A percentile compares a stretch with the other conserved stretches of the same genome.
These are phyloP conservation scores for Sclerotinia subarctica DNA, from an alignment of 2,329 filamentous ascomycete species.

Conservation along the genomic window DNA sequence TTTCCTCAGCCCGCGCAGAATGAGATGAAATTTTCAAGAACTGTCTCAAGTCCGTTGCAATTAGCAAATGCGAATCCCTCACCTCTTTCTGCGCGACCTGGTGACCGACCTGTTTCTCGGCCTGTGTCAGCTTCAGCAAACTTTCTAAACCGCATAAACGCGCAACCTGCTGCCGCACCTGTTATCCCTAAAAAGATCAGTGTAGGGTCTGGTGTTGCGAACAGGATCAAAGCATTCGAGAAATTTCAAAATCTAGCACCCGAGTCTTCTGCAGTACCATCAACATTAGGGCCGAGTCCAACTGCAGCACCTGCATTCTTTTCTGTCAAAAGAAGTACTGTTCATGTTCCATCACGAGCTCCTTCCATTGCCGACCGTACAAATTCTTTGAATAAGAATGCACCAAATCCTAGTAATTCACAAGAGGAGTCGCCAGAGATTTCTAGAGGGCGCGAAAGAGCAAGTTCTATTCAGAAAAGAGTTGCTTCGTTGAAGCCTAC, in stretches of 20 bases:
- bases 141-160: conserved; percentile 54
- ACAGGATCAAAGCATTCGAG: conserved; percentile 89
- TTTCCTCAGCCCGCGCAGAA: conserved; percentile 43
- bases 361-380: conserved; percentile 41
- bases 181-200: conserved; percentile 68
- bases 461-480: conserved; percentile 34
- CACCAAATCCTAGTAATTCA: conserved; percentile 42
- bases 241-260: conserved; percentile 59
- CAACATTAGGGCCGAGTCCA: conserved; percentile 36
- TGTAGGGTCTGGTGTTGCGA: conserved; percentile 86
- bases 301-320: conserved; percentile 54
- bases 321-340: conserved; percentile 50
- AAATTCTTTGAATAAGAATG: conserved; percentile 38
- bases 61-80: conserved; percentile 40
- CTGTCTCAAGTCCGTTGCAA: conserved; percentile 40
- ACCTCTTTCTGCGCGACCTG: conserved; percentile 43
- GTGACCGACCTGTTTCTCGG: conserved; percentile 32
- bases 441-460: conserved; percentile 33
- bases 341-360: conserved; percentile 38
- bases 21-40: conserved; percentile 34
- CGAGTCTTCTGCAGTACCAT: conserved; percentile 35
- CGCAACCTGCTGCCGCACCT: conserved; percentile 46
- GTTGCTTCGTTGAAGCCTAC: conserved; percentile 30
- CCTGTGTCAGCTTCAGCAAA: conserved; percentile 51
- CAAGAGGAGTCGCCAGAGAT: conserved; percentile 49